Evolutionary conservation across 176 grass and related monocot genomes (phyloP), one percentile per base, ranked within the genome.

Genomic region (Aegilops bicornis): DNA sequence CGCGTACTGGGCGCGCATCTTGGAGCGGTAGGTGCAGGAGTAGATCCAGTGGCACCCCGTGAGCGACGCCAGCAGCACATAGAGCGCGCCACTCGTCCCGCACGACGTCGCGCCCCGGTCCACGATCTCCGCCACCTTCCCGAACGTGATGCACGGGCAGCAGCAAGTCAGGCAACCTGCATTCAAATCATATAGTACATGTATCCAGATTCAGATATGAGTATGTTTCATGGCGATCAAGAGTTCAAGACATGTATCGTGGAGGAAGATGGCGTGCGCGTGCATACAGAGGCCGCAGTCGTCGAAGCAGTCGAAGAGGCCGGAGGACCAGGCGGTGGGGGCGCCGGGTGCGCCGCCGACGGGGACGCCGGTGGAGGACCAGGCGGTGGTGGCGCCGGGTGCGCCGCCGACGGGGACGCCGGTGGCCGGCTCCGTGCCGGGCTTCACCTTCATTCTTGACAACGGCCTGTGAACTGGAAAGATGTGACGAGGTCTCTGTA

Each of bases 61-160:
- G 1, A 89, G 0, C 9, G 0, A 14, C 10, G 0, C 0, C 10
- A 96, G 37, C 84, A 96, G 29, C 56, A 15, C 80, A 73, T 93
- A 96, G 7, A 91, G 43, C n/a, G 66, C 87, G 3, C 79, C 94
- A 22, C 77, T 82, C 12, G 84, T 31, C 9, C 81, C 91, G 82
- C 91, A 89, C 40, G 91, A 88, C 60, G 88, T 76, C n/a, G 77
- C 11, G 10, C 95, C 95, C 76, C 47, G 29, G 78, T 97, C 95
- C 37, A 92, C 84, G 3, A 94, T 89, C 85, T 97, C 95, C 6
- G 95, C 95, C 4, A 94, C 30, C 19, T 73, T 74, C 1, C 90
- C 95, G 59, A 97, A 94, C 13, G 90, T 92, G 63, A 97, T 77
- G 86, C 90, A 92, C 7, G 90, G 95, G 84, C 90, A 97, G 8